These are phyloP conservation scores for Diaporthe vaccinii DNA, from an alignment of 2,329 filamentous ascomycete species.

Conservation along the genomic window DNA sequence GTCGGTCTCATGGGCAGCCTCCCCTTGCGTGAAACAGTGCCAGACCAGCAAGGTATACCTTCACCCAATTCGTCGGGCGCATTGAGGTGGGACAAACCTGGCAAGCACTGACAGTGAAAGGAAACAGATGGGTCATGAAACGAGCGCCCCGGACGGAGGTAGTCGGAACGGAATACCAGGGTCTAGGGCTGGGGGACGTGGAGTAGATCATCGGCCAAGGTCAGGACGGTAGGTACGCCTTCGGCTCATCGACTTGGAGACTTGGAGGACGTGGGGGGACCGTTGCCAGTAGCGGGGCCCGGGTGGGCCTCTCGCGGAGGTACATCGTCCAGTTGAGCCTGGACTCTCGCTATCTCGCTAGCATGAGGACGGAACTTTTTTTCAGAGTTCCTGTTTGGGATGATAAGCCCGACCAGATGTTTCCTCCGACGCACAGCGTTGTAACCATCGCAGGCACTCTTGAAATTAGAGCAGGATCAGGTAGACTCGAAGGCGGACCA, in stretches of 20 bases:
- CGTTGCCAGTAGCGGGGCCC: conserved; percentile 2
- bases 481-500: not conserved
- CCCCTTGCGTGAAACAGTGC: conserved; percentile 34
- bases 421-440: not conserved
- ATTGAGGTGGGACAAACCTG: conserved; percentile 21
- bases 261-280: conserved; percentile 26
- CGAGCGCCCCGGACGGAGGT: conserved; percentile 25
- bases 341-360: conserved; percentile 4
- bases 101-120: conserved; percentile 22
- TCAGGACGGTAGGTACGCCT: conserved; percentile 15
- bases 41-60: conserved; percentile 5
- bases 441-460: not conserved
- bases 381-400: not conserved
- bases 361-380: conserved; percentile 11
- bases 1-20: conserved; percentile 21
- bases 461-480: not conserved
- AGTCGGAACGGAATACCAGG: conserved; percentile 27
- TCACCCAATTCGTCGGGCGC: conserved; percentile 29
- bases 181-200: conserved; percentile 20
- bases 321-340: not conserved
- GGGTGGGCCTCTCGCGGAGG: conserved; percentile 2
- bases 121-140: conserved; percentile 37
- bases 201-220: conserved; percentile 34
- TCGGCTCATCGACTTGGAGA: conserved; percentile 23
- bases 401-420: not conserved